Percentiles rank a stretch among this genome's conserved stretches.
These are phyloP conservation scores for Adansonia gregorii DNA, from an alignment of 441 rosid species.

Conservation along the genomic window DNA sequence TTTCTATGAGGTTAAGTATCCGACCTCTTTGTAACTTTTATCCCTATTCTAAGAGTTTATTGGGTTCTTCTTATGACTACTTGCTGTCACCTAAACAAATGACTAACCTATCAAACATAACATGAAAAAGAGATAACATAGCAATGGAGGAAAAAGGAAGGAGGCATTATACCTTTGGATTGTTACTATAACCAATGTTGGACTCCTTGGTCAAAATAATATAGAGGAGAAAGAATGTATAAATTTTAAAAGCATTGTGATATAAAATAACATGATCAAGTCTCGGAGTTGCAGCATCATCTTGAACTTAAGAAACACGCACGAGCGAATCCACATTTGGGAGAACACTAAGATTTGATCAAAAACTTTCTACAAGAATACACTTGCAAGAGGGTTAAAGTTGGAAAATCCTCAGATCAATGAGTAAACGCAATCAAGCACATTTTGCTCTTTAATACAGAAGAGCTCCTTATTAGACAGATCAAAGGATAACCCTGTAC, in stretches of 20 bases:
- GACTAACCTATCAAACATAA: constrained; percentile 21
- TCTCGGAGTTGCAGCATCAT: constrained; percentile 39
- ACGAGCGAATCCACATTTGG: constrained; percentile 88
- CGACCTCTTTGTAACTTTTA: constrained; percentile 68
- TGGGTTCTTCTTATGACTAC: constrained; percentile 67
- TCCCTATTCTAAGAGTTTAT: constrained; percentile 84
- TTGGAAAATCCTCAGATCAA: constrained; percentile 52
- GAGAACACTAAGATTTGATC: constrained; percentile 91
- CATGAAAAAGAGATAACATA: not conserved
- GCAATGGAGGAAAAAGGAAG: not conserved
- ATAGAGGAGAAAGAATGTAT: constrained; percentile 78
- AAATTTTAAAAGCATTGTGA: constrained; percentile 89
- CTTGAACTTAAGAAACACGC: constrained; percentile 55
- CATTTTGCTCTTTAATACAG: constrained; percentile 87
- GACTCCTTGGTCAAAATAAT: constrained; percentile 71
- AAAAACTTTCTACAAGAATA: constrained; percentile 76
- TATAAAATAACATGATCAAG: constrained; percentile 66
- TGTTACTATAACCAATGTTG: constrained; percentile 38
- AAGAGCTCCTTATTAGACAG: constrained; percentile 86
- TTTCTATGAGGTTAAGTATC: constrained; percentile 83
- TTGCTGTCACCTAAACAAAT: constrained; percentile 57
- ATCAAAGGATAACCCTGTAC: constrained; percentile 81
- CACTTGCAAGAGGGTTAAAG: constrained; percentile 67
- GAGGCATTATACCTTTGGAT: constrained; percentile 55
- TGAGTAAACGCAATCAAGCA: constrained; percentile 85